Evolutionary conservation across 2,329 filamentous ascomycete genomes (phyloP), one percentile per base, ranked within the genome.

Genomic region (Aspergillus bombycis): DNA sequence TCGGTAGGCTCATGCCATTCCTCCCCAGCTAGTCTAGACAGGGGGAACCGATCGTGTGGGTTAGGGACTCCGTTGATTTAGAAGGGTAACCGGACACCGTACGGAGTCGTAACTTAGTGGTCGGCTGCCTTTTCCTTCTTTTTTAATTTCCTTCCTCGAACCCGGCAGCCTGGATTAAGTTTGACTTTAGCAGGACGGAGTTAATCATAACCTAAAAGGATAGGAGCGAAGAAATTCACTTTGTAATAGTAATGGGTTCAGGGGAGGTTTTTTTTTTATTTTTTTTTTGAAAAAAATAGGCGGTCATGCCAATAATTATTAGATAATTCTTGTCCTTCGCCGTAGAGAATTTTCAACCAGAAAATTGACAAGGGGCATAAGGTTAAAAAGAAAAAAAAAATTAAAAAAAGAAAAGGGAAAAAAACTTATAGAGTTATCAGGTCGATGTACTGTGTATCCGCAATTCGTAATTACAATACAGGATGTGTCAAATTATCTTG

Each of bases 151-250:
- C 23, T 64, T 59, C 34, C 36, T 58, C 59, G 68, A 73, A 71
- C 74, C 75, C 75, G 74, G 74, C 72, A 75, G 71, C 67, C 69
- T 74, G 75, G 75, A 71, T 76, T 75, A 75, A 73, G 75, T 75
- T 77, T 71, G 66, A 69, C 68, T 73, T 72, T 73, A 74, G 74
- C 70, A 72, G 68, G 65, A 67, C 67, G 70, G 71, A 66, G 70
- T 70, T 63, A 66, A 66, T 72, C 67, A 65, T 68, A 70, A 67
- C 68, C 68, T 70, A 70, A 71, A 72, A 70, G 19, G 34, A 46
- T 19, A 56, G 36, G 45, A 50, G 62, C 28, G 36, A 62, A 46
- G 54, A 58, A 53, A 36, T 54, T 11, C 36, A 52, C 26, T 50
- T 26, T 21, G 43, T 36, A 61, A 54, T 34, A 43, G 58, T 58